These are phyloP conservation scores for Polytrichum commune DNA, from an alignment of 225 moss, liverwort and hornwort species.

Conservation along the genomic window DNA sequence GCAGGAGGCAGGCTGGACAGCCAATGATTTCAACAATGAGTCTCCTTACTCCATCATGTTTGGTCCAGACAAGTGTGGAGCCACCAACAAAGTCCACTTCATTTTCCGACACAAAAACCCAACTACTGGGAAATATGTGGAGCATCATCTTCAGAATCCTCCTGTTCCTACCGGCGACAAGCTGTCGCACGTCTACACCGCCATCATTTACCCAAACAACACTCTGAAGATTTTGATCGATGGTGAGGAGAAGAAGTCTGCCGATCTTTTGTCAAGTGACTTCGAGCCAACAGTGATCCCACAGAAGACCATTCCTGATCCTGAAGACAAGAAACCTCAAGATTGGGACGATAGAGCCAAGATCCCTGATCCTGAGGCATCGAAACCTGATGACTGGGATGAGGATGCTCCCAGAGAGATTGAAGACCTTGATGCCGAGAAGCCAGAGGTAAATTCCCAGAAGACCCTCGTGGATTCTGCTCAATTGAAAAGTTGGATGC, in stretches of 20 bases:
- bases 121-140: conserved; percentile 69
- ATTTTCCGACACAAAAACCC: conserved; percentile 95
- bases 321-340: conserved; percentile 88
- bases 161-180: conserved; percentile 57
- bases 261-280: conserved; percentile 66
- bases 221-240: conserved; percentile 75
- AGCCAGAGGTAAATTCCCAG: conserved; percentile 52
- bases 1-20: conserved; percentile 94
- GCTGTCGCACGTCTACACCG: conserved; percentile 84
- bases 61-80: conserved; percentile 92
- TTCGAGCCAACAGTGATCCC: conserved; percentile 90
- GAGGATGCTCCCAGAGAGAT: conserved; percentile 79
- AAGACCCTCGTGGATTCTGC: too few relatives aligned
- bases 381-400: conserved; percentile 95
- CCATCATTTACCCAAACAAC: conserved; percentile 82
- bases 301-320: conserved; percentile 78
- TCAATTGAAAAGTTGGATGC: too few relatives aligned
- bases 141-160: conserved; percentile 79
- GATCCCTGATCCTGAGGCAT: conserved; percentile 72
- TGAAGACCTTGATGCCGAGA: conserved; percentile 67
- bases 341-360: conserved; percentile 94
- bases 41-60: conserved; percentile 98
- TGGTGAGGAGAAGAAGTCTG: conserved; percentile 82
- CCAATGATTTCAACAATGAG: conserved; percentile 91
- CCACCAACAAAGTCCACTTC: conserved; percentile 95